phyloP scores from a whole-genome alignment of 768 basidiomycete species.

The Naematelia encephala region DNA sequence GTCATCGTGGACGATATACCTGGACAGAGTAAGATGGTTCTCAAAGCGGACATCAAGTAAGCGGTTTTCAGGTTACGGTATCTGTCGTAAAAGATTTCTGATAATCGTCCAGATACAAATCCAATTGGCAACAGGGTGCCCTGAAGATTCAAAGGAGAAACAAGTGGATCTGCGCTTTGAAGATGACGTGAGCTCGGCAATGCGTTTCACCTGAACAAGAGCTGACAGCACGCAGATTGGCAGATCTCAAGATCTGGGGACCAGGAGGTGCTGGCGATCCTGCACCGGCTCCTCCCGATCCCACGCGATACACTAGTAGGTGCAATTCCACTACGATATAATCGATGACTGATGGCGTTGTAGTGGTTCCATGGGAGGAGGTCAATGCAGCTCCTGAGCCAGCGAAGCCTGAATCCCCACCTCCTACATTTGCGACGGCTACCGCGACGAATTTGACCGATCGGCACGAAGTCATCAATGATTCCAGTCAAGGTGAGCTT shows the following conservation, averaged over 20 bases:
- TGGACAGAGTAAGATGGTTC: slow-evolving; percentile 70
- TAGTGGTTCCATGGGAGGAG: slow-evolving; percentile 67
- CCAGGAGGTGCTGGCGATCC: slow-evolving; percentile 53
- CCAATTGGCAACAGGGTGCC: slow-evolving; percentile 75
- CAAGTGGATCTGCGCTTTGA: slow-evolving; percentile 88
- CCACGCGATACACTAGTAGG: slow-evolving; percentile 60
- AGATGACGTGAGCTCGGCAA: slow-evolving; percentile 57
- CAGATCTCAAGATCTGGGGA: slow-evolving; percentile 64
- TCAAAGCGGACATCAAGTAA: slow-evolving; percentile 71
- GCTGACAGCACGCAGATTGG: slow-evolving; percentile 26
- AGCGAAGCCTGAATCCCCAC: slow-evolving; percentile 46
- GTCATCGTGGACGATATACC: slow-evolving; percentile 63
- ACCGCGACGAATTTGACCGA: slow-evolving; percentile 55
- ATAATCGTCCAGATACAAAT: slow-evolving; percentile 60
- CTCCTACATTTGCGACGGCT: slow-evolving; percentile 46
- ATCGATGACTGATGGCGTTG: not conserved
- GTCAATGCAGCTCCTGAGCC: slow-evolving; percentile 49
- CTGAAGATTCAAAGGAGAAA: slow-evolving; percentile 70
- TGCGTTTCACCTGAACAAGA: not conserved
- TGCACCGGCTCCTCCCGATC: slow-evolving; percentile 54
- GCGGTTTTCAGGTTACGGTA: not conserved
- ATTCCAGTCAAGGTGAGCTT: slow-evolving; percentile 39
- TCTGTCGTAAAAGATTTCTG: not conserved
- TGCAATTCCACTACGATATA: not conserved
- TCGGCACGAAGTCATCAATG: slow-evolving; percentile 56